These are phyloP conservation scores for Chaetomiaceae sp. DNA, from an alignment of 2,329 filamentous ascomycete species.

Conservation along the genomic window DNA sequence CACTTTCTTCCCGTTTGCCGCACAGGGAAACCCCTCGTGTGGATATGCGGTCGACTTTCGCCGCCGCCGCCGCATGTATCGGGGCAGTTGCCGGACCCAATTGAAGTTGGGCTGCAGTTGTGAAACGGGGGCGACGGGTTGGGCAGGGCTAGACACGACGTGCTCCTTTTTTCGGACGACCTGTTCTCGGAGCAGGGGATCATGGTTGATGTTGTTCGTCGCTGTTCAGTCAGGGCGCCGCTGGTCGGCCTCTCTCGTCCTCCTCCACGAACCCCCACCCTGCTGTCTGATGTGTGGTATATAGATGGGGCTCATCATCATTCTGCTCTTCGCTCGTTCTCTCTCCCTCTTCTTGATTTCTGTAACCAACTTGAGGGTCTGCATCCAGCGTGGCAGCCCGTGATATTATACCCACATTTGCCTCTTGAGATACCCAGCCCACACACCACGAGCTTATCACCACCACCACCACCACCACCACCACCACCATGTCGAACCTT, in stretches of 20 bases:
- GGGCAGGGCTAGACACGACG: slow-evolving; percentile 5
- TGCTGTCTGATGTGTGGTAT: slow-evolving; percentile 6
- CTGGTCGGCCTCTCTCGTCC: background rate
- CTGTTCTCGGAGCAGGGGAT: slow-evolving; percentile 9
- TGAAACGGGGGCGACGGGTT: slow-evolving; percentile 12
- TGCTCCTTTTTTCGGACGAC: slow-evolving; percentile 11
- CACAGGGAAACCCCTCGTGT: slow-evolving; percentile 14
- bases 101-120: background rate
- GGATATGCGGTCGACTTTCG: slow-evolving; percentile 11
- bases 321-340: background rate
- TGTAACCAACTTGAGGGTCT: slow-evolving; percentile 5
- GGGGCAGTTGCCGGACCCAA: slow-evolving; percentile 6
- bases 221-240: background rate
- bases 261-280: background rate
- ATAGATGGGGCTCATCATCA: slow-evolving; percentile 11
- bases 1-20: slow-evolving; percentile 8
- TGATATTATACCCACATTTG: background rate
- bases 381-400: slow-evolving; percentile 10
- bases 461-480: too few relatives aligned
- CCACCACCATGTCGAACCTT: slow-evolving; percentile 77
- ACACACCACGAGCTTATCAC: slow-evolving; percentile 3
- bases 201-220: background rate
- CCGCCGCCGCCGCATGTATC: too few relatives aligned
- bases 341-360: slow-evolving; percentile 6
- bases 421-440: background rate